These are phyloP conservation scores for Thraustochytrium sp. DNA, from an alignment of 352 stramenopile genomes.

Conservation along the genomic window DNA sequence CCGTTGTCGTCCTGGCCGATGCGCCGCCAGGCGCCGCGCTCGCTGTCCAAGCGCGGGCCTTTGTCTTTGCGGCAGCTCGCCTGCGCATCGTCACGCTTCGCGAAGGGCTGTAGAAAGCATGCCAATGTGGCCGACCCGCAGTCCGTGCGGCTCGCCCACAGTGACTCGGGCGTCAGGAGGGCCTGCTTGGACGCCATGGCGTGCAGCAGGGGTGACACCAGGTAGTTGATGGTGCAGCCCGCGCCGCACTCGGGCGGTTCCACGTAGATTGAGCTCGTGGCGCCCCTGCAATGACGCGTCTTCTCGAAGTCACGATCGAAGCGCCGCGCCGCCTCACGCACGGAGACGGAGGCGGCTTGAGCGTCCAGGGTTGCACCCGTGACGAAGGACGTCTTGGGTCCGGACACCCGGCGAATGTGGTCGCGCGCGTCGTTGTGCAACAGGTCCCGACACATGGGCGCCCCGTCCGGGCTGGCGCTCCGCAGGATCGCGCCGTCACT, in stretches of 20 bases:
- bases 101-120: conserved; percentile 1
- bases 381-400: no score
- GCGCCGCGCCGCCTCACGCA: background rate
- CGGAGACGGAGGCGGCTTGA: no score
- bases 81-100: background rate
- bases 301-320: background rate
- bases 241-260: conserved; percentile 19
- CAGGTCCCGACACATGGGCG: no score
- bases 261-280: background rate
- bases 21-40: background rate
- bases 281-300: background rate
- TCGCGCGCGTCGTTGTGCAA: no score
- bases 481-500: no score
- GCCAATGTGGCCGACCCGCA: background rate
- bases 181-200: conserved; percentile 2
- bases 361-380: no score
- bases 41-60: background rate
- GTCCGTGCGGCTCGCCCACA: background rate
- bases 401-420: no score
- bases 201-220: background rate
- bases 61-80: background rate
- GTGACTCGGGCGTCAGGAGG: background rate
- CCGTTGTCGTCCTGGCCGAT: conserved; percentile 8
- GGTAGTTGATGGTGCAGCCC: conserved; percentile 14
- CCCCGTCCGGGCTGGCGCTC: no score